These are phyloP conservation scores for Erythrobasidium yunnanense DNA, from an alignment of 768 basidiomycete genomes.

Conservation along the genomic window DNA sequence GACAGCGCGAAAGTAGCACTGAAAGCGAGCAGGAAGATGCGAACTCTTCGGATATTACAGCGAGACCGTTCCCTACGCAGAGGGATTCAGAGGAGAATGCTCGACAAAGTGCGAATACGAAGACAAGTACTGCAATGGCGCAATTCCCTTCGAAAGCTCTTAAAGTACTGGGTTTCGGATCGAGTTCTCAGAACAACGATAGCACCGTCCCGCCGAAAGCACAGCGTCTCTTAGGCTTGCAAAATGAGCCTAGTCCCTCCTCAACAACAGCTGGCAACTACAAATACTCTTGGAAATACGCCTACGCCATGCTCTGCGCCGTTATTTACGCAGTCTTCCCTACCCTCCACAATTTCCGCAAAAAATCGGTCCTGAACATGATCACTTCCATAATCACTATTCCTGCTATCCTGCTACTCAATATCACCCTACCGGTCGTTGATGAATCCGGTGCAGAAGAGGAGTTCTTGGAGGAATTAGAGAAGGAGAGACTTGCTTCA, in stretches of 20 bases:
- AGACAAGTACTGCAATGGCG: background rate
- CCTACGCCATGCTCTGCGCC: background rate
- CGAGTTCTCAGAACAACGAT: background rate
- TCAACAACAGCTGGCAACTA: background rate
- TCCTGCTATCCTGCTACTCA: conserved; percentile 74
- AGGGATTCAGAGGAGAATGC: no score
- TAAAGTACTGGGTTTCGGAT: background rate
- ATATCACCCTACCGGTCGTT: conserved; percentile 85
- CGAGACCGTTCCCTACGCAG: background rate
- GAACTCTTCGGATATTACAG: conserved; percentile 19
- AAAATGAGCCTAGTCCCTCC: background rate
- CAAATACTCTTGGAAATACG: background rate
- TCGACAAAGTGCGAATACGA: no score
- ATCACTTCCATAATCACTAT: conserved; percentile 68
- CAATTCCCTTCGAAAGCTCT: conserved; percentile 13
- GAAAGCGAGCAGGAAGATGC: background rate
- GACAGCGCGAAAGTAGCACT: background rate
- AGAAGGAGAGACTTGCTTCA: conserved; percentile 58
- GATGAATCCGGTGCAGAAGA: conserved; percentile 45
- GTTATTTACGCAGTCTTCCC: conserved; percentile 67
- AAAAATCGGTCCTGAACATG: conserved; percentile 60
- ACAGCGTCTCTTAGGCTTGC: conserved; percentile 4
- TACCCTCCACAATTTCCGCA: conserved; percentile 60
- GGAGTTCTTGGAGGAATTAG: conserved; percentile 43
- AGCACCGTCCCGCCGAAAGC: conserved; percentile 12